phyloP scores from a whole-genome alignment of 345 rosid species.

The Erysimum cheiranthoides region DNA sequence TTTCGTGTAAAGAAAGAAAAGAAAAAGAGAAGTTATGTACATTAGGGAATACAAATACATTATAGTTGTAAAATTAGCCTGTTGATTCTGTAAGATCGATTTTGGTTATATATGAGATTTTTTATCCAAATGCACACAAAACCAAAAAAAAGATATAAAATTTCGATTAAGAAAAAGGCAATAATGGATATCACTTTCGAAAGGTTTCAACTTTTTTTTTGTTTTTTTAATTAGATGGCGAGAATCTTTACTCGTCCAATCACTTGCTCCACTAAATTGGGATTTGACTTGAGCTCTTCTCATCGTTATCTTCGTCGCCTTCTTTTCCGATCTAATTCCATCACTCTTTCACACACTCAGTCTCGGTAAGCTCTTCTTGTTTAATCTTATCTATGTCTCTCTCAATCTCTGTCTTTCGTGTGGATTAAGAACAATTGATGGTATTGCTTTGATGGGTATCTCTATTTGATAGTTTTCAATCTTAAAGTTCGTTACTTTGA shows the following conservation, averaged over 20 bases:
- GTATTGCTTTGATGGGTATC: conserved; percentile 16
- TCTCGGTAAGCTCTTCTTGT: conserved; percentile 44
- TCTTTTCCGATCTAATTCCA: neutral
- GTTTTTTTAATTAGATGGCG: conserved; percentile 30
- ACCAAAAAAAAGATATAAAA: neutral
- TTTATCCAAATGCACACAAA: neutral
- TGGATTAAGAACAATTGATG: conserved; percentile 11
- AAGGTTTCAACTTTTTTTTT: conserved; percentile 10
- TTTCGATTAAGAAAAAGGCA: neutral
- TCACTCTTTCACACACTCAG: conserved; percentile 24
- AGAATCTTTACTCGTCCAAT: conserved; percentile 37
- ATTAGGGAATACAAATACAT: conserved; percentile 13
- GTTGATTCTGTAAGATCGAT: conserved; percentile 21
- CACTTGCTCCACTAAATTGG: conserved; percentile 36
- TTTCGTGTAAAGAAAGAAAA: conserved; percentile 20
- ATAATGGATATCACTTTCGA: conserved; percentile 9
- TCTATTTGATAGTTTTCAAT: conserved; percentile 6
- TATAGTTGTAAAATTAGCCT: conserved; percentile 20
- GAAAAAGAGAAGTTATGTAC: neutral
- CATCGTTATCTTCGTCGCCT: conserved; percentile 15
- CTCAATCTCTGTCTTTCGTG: conserved; percentile 7
- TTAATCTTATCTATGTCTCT: neutral
- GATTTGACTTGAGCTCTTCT: conserved; percentile 32
- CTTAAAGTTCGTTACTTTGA: conserved; percentile 31
- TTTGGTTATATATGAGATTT: conserved; percentile 18